Conservation (phyloP, 169 alveolate genomes). For the Babesia divergens region DNA sequence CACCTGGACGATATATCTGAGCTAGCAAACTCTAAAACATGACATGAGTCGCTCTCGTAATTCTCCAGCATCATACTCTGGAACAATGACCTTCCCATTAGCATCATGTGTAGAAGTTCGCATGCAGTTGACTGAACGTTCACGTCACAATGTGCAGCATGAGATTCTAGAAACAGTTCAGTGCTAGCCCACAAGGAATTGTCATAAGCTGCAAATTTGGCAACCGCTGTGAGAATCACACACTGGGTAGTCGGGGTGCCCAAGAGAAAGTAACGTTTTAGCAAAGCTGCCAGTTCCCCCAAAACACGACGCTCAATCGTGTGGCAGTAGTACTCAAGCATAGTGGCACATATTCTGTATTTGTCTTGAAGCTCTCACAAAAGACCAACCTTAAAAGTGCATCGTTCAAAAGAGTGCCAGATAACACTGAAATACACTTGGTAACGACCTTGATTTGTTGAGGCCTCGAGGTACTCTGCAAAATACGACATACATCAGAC, state of each 20-base stretch:
- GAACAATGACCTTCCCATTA: slow-evolving; percentile 34
- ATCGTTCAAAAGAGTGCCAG: slow-evolving; percentile 11
- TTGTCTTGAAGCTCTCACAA: not conserved
- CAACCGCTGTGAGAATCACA: slow-evolving; percentile 60
- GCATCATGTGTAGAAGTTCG: slow-evolving; percentile 58
- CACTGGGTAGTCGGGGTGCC: slow-evolving; percentile 48
- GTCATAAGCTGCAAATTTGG: slow-evolving; percentile 65
- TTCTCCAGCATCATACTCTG: slow-evolving; percentile 15
- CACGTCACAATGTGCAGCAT: slow-evolving; percentile 49
- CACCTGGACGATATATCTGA: not conserved
- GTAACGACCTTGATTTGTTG: slow-evolving; percentile 53
- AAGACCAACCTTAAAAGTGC: slow-evolving; percentile 34
- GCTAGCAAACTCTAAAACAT: not conserved
- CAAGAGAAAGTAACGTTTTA: slow-evolving; percentile 56
- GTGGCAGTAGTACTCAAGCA: slow-evolving; percentile 71
- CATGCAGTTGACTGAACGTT: slow-evolving; percentile 70
- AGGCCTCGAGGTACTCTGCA: slow-evolving; percentile 1
- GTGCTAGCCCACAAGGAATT: slow-evolving; percentile 28
- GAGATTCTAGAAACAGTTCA: slow-evolving; percentile 51
- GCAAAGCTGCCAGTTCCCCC: slow-evolving; percentile 34
- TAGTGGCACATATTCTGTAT: slow-evolving; percentile 63
- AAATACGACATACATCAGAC: slow-evolving; percentile 80
- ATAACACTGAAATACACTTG: not conserved
- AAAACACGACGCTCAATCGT: slow-evolving; percentile 21
- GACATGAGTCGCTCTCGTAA: not conserved